phyloP scores from a whole-genome alignment of 306 rosid species.

The Acacia melanoxylon region DNA sequence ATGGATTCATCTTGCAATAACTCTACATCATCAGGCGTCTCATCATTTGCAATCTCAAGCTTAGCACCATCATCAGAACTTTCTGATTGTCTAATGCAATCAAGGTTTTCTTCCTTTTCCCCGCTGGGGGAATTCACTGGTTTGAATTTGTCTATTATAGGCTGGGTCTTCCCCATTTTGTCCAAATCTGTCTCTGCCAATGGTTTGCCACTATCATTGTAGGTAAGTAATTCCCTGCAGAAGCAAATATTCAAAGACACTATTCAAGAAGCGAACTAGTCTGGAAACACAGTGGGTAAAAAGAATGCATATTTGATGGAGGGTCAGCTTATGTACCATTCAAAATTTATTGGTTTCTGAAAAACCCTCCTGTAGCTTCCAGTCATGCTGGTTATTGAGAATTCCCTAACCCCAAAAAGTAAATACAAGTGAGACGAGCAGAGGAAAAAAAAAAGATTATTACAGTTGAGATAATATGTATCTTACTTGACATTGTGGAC shows the following conservation, averaged over 20 bases:
- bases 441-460: background rate
- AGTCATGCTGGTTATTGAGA: conserved; percentile 82
- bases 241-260: conserved; percentile 25
- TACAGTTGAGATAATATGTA: conserved; percentile 16
- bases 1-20: conserved; percentile 38
- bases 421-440: background rate
- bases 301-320: conserved; percentile 8
- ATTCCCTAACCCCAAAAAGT: conserved; percentile 61
- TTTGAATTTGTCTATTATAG: conserved; percentile 21
- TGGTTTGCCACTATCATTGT: conserved; percentile 60
- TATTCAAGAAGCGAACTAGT: conserved; percentile 26
- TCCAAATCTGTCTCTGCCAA: conserved; percentile 87
- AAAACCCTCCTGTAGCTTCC: conserved; percentile 91
- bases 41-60: conserved; percentile 35
- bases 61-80: conserved; percentile 35
- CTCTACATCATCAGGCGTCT: conserved; percentile 32
- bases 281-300: background rate
- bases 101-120: conserved; percentile 38
- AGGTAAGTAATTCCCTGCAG: conserved; percentile 77
- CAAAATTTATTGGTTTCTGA: conserved; percentile 76
- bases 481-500: conserved; percentile 82
- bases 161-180: conserved; percentile 50
- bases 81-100: conserved; percentile 39
- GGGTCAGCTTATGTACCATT: conserved; percentile 53
- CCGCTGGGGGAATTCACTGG: conserved; percentile 35